Evolutionary conservation across 257 asterid genomes (phyloP).

Genomic region (Solanum rostratum): DNA sequence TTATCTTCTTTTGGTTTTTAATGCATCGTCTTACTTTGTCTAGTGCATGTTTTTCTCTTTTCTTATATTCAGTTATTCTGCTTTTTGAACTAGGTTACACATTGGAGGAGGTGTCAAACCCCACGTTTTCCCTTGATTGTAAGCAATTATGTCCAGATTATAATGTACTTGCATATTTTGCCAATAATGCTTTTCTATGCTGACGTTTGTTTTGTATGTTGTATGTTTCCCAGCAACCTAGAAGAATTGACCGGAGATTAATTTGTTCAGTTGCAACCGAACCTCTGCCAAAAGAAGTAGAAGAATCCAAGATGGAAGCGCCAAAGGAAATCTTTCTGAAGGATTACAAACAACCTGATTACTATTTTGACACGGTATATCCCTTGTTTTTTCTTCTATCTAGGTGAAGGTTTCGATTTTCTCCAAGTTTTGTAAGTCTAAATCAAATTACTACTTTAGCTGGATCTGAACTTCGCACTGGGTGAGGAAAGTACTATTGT

Average conservation of each 20-base stretch:
- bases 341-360: constrained; percentile 91
- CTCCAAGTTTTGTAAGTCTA: not conserved
- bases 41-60: not conserved
- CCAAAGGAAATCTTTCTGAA: constrained; percentile 89
- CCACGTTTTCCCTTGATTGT: constrained; percentile 32
- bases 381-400: not conserved
- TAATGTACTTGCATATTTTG: not conserved
- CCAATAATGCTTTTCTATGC: not conserved
- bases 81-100: constrained; percentile 27
- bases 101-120: constrained; percentile 27
- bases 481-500: constrained; percentile 84
- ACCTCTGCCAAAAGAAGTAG: constrained; percentile 42
- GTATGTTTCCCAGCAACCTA: constrained; percentile 20
- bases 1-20: not conserved
- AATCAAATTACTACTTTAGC: constrained; percentile 27
- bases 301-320: constrained; percentile 61
- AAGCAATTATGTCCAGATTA: constrained; percentile 15
- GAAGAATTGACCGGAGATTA: constrained; percentile 32
- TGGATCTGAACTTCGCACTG: constrained; percentile 70
- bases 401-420: not conserved
- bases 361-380: constrained; percentile 66
- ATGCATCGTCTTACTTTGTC: not conserved
- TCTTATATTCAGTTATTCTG: not conserved
- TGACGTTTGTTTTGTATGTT: not conserved
- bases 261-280: constrained; percentile 86